Base-by-base conservation (phyloP, 345 rosid species). In the Citrus reticulata region DNA sequence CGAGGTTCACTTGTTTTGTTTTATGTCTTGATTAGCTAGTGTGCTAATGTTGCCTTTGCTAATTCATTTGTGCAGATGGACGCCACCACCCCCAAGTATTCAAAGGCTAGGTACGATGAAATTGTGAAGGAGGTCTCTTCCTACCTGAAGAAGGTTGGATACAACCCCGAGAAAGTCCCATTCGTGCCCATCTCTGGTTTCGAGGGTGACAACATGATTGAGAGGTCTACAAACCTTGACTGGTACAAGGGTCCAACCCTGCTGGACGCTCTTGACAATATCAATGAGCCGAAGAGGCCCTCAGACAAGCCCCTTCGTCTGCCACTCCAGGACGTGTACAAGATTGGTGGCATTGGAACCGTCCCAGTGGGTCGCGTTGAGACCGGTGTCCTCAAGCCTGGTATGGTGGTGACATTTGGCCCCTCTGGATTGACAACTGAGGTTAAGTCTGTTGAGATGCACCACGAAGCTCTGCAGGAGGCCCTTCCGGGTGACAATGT, bases 171-270 rank as follows among this genome's bases (percentile, higher is more conserved):
- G 62, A 87, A 87, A 73, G 83, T 87, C 68, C 86, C 87, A 0
- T 87, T 87, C 2, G 87, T 87, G 7, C 89, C 89, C 62, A 87
- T 87, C 79, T 87, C 89, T 34, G 89, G 89, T 7, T 87, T 87
- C 14, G 89, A 87, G 83, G 89, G 89, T 30, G 88, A 84, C 86
- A 87, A 87, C 87, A 87, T 87, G 89, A 87, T 87, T 77, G 89
- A 87, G 78, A 83, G 88, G 74, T 85, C 88, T 54, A 83, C 86
- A 69, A 85, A 85, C 83, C 88, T 85, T 5, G 88, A 83, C 81
- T 83, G 88, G 88, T 85, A 85, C 84, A 85, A 85, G 81, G 88
- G 88, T 22, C 88, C 88, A 22, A 85, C 88, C 1, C 86, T 85
- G 32, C 88, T 85, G 0, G 87, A 84, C 2, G 88, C 88, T 54